Evolutionary conservation across 495 filamentous ascomycete genomes (phyloP).

Genomic region (Aspergillus ellipticus): DNA sequence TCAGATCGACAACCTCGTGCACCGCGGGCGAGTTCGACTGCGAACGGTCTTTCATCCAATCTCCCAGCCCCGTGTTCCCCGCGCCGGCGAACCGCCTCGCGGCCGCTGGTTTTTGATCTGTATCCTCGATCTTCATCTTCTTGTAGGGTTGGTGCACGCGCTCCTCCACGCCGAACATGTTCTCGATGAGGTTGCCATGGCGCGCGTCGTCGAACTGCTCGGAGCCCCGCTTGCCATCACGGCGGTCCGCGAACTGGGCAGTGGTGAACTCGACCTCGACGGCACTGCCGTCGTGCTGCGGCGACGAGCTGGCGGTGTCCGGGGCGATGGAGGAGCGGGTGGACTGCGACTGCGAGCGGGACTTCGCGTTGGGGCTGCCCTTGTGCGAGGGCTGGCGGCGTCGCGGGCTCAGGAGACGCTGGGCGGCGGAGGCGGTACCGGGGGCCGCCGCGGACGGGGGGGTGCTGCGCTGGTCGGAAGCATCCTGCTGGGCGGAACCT

Average conservation of each 20-base stretch:
- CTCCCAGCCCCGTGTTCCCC: slow-evolving; percentile 54
- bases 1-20: slow-evolving; percentile 60
- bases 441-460: slow-evolving; percentile 24
- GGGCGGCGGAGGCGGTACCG: slow-evolving; percentile 25
- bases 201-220: slow-evolving; percentile 27
- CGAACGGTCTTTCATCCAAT: slow-evolving; percentile 57
- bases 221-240: slow-evolving; percentile 28
- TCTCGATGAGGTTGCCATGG: slow-evolving; percentile 53
- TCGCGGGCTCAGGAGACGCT: slow-evolving; percentile 18
- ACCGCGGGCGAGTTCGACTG: slow-evolving; percentile 24
- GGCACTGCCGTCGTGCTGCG: slow-evolving; percentile 5
- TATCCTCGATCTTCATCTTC: slow-evolving; percentile 35
- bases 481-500: slow-evolving; percentile 16
- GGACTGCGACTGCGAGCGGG: slow-evolving; percentile 6
- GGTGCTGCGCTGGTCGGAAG: slow-evolving; percentile 10
- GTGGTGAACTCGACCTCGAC: slow-evolving; percentile 30
- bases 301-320: slow-evolving; percentile 11
- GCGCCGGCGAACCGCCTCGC: slow-evolving; percentile 40
- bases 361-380: slow-evolving; percentile 5
- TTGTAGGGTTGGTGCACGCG: slow-evolving; percentile 62
- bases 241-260: slow-evolving; percentile 17
- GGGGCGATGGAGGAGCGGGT: slow-evolving; percentile 6
- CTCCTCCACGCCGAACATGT: slow-evolving; percentile 66
- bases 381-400: slow-evolving; percentile 8
- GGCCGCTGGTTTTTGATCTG: slow-evolving; percentile 35